phyloP scores from a whole-genome alignment of 116 monocot species.

The Dioscorea cayenensis region DNA sequence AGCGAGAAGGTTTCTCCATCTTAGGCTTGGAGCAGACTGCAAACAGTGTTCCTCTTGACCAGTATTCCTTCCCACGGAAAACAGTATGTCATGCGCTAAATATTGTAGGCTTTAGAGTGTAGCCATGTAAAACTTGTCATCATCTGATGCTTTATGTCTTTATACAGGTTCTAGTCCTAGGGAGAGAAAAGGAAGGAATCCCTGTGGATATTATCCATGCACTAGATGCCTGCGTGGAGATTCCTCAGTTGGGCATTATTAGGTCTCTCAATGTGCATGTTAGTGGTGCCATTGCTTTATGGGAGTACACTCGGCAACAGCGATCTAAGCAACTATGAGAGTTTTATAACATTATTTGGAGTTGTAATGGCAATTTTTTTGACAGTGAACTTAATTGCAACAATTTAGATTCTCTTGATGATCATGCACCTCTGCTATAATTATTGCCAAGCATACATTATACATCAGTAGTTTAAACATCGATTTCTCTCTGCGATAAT shows the following conservation, averaged over 20 bases:
- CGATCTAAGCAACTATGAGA: conserved; percentile 23
- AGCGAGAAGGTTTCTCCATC: conserved; percentile 79
- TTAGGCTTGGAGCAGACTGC: conserved; percentile 94
- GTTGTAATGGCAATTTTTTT: neutral
- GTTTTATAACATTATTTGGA: neutral
- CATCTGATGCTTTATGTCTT: neutral
- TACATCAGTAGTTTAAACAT: too few relatives aligned
- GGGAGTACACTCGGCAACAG: conserved; percentile 94
- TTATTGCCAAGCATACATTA: too few relatives aligned
- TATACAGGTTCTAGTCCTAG: conserved; percentile 74
- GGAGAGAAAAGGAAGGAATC: conserved; percentile 86
- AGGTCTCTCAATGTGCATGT: conserved; percentile 97
- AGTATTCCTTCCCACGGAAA: conserved; percentile 64
- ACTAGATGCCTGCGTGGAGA: conserved; percentile 89
- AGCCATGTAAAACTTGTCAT: neutral
- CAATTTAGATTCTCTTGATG: too few relatives aligned
- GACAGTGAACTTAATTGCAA: too few relatives aligned
- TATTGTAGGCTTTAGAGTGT: too few relatives aligned
- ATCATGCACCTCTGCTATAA: too few relatives aligned
- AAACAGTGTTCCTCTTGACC: conserved; percentile 76
- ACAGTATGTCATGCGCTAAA: conserved; percentile 35
- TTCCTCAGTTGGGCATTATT: conserved; percentile 84
- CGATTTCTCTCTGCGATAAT: too few relatives aligned
- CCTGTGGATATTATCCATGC: conserved; percentile 86
- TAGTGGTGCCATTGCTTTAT: conserved; percentile 89